Evolutionary conservation across 164 flowering plant species (phyloP).

Genomic region (Tetracentron sinense): DNA sequence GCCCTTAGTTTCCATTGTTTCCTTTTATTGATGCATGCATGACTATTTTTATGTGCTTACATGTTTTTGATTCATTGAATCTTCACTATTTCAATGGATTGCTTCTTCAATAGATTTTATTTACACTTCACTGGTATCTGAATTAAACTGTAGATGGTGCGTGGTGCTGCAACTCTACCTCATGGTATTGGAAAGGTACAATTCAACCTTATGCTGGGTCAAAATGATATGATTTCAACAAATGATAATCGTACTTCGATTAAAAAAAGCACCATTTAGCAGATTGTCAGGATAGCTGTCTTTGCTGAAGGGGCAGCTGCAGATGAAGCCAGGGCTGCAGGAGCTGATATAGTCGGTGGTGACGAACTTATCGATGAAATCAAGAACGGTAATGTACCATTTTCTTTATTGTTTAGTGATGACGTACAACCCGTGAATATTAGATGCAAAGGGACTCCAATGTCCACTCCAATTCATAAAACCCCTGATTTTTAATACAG

Average conservation of each 20-base stretch:
- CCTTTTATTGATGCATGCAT: too few relatives aligned
- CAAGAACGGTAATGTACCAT: constrained; percentile 43
- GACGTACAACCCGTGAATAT: not conserved
- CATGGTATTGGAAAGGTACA: constrained; percentile 91
- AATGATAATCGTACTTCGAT: not conserved
- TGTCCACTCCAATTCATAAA: not conserved
- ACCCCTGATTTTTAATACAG: not conserved
- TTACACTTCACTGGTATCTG: constrained; percentile 18
- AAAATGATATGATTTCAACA: not conserved
- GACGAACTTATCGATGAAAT: constrained; percentile 80
- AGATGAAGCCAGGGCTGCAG: constrained; percentile 93
- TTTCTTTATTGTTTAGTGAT: not conserved
- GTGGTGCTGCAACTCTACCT: constrained; percentile 71
- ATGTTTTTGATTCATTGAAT: not conserved
- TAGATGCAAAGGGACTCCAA: not conserved
- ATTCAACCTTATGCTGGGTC: not conserved
- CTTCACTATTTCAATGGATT: not conserved
- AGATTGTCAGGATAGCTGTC: constrained; percentile 77
- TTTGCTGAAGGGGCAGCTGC: constrained; percentile 94
- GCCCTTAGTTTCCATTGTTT: not conserved
- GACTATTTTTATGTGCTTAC: not conserved
- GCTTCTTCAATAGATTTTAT: constrained; percentile 1
- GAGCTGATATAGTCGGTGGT: constrained; percentile 95
- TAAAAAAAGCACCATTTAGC: constrained; percentile 9
- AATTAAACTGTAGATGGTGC: constrained; percentile 59